These are phyloP conservation scores for Solanum neorickii DNA, from an alignment of 257 asterid species.

Conservation along the genomic window DNA sequence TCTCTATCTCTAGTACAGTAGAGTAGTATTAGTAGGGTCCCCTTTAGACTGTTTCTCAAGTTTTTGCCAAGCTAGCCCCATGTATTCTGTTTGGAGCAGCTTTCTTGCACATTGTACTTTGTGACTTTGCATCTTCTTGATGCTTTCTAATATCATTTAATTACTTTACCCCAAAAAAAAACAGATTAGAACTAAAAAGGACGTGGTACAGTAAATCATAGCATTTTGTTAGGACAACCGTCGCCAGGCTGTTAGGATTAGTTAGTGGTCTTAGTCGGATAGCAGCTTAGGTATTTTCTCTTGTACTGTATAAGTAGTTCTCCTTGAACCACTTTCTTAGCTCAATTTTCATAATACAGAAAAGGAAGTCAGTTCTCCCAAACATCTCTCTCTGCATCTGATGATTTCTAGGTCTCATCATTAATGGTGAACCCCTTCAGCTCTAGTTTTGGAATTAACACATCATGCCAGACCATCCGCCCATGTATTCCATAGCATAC, in stretches of 20 bases:
- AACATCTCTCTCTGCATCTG: not conserved
- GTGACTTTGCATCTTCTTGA: too few species aligned
- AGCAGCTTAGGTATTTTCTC: not conserved
- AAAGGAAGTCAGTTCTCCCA: not conserved
- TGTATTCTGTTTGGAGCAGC: too few species aligned
- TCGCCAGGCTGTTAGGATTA: not conserved
- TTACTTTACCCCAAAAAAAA: not conserved
- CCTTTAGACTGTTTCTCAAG: too few species aligned
- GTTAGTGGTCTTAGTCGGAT: not conserved
- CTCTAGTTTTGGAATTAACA: not conserved
- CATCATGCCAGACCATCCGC: not conserved
- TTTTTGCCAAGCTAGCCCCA: too few species aligned
- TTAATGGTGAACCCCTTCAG: not conserved
- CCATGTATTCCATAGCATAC: not conserved
- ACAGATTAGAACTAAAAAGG: not conserved
- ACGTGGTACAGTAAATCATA: not conserved
- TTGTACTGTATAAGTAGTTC: not conserved
- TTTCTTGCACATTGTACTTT: too few species aligned
- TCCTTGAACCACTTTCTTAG: not conserved
- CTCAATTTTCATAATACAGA: not conserved
- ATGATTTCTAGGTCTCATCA: not conserved
- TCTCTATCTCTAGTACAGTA: too few species aligned
- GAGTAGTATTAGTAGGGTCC: too few species aligned
- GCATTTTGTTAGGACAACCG: not conserved
- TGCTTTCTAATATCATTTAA: too few species aligned